Evolutionary conservation across 129 eudicot species (phyloP), one percentile per base, ranked within the genome.

Genomic region (Flaveria bidentis): DNA sequence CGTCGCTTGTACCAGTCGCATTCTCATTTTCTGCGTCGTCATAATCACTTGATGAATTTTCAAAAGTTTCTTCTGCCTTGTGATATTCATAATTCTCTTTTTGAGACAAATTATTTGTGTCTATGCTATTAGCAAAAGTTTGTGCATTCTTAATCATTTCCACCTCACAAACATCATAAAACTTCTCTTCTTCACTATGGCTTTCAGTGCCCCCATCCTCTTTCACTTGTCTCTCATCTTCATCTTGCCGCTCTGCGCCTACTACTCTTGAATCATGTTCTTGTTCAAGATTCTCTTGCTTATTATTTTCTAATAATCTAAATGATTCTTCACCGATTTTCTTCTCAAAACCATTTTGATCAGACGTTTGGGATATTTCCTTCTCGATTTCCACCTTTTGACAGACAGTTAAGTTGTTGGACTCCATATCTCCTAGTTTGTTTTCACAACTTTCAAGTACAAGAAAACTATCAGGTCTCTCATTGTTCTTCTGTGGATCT

Each of bases 1-100:
- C 58, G 76, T 47, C 47, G 20, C 65, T 47, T 71, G 58, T 78
- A 72, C 72, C 60, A 41, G 66, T 36, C 61, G 73, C 47, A 22
- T 66, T 73, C 28, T 80, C 86, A 69, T 62, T 85, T 49, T 39
- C 91, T 82, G 80, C 85, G 74, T 82, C 87, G 76, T 36, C 36
- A 76, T 81, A 70, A 44, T 77, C 80, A 47, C 75, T 76, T 25
- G 84, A 80, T 18, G 84, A 74, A 44, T 60, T 77, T 77, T 69
- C 75, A 28, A 28, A 79, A 61, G 5, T 51, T 50, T 75, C 81
- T 64, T 67, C 80, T 45, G 33, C 76, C 28, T 72, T 49, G 13
- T 42, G 65, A 67, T 9, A 22, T 60, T 55, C 73, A 56, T 42
- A 20, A 26, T 67, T 65, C 62, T 82, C 82, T 53, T 76, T 33